Conservation (phyloP, 2,329 filamentous ascomycete species). For the Fusarium vanettenii region DNA sequence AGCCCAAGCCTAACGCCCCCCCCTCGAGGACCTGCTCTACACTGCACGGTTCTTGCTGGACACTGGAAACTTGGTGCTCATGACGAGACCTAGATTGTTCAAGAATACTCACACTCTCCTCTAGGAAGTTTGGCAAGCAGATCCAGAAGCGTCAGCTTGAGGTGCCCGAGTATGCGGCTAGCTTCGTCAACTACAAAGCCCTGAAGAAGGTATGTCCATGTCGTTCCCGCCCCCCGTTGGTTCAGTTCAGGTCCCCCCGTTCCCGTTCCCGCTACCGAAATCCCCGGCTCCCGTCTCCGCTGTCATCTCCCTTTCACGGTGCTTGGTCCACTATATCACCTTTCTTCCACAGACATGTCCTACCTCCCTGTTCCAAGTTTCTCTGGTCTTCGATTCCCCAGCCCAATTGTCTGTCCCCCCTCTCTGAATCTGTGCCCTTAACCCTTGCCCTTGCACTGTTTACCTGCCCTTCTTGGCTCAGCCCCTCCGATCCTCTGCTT, state of each 20-base stretch:
- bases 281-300: slow-evolving; percentile 34
- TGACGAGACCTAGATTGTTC: slow-evolving; percentile 3
- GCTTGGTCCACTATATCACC: slow-evolving; percentile 24
- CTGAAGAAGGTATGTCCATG: slow-evolving; percentile 85
- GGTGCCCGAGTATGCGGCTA: slow-evolving; percentile 98
- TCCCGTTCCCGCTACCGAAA: slow-evolving; percentile 35
- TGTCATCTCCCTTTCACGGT: slow-evolving; percentile 39
- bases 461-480: slow-evolving; percentile 11
- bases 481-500: slow-evolving; percentile 16
- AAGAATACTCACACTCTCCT: slow-evolving; percentile 21
- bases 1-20: slow-evolving; percentile 5
- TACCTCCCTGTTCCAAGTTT: slow-evolving; percentile 4
- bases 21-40: slow-evolving; percentile 2
- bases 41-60: slow-evolving; percentile 3
- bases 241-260: slow-evolving; percentile 4
- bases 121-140: slow-evolving; percentile 99
- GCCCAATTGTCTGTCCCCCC: slow-evolving; percentile 6
- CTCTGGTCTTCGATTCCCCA: slow-evolving; percentile 10
- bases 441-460: slow-evolving; percentile 9
- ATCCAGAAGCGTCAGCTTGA: slow-evolving; percentile 99
- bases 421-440: slow-evolving; percentile 2
- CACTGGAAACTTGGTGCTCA: slow-evolving; percentile 1
- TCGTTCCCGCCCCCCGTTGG: slow-evolving; percentile 26
- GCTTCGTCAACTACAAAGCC: slow-evolving; percentile 99
- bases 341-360: slow-evolving; percentile 19